A percentile compares a stretch with the other conserved stretches of the same genome.
Conservation (phyloP, 805 yeast genomes). For the Lachancea kluyveri region DNA sequence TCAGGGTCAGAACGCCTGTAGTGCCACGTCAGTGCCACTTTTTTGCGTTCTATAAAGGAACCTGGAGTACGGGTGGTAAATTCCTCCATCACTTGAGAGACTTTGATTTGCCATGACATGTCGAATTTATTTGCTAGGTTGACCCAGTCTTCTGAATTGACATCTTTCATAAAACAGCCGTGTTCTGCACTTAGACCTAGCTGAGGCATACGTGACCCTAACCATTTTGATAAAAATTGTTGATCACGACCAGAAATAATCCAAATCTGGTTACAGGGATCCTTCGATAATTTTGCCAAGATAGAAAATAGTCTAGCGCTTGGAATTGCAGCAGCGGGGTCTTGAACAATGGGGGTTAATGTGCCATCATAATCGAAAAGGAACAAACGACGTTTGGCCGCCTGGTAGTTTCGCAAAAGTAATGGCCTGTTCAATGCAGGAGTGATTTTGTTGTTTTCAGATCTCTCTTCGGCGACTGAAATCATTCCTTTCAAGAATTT, state of each 20-base stretch:
- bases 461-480: conserved; percentile 35
- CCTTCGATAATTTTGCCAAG: conserved; percentile 55
- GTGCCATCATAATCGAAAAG: conserved; percentile 98
- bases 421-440: conserved; percentile 77
- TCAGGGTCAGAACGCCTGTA: conserved; percentile 93
- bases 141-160: conserved; percentile 64
- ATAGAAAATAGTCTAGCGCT: conserved; percentile 61
- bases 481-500: conserved; percentile 46
- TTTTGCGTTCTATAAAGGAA: conserved; percentile 75
- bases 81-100: conserved; percentile 60
- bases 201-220: conserved; percentile 55
- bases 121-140: conserved; percentile 78
- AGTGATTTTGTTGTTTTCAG: conserved; percentile 50
- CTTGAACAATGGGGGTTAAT: conserved; percentile 89
- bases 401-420: conserved; percentile 51
- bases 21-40: conserved; percentile 97
- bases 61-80: conserved; percentile 92
- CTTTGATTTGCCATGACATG: conserved; percentile 92
- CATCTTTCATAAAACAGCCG: conserved; percentile 86
- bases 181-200: conserved; percentile 94
- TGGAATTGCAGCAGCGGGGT: conserved; percentile 98
- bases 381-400: conserved; percentile 65
- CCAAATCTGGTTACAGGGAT: conserved; percentile 86
- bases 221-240: conserved; percentile 79
- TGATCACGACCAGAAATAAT: conserved; percentile 95